These are phyloP conservation scores for Scutellaria minor DNA, from an alignment of 257 asterid species.

Conservation along the genomic window DNA sequence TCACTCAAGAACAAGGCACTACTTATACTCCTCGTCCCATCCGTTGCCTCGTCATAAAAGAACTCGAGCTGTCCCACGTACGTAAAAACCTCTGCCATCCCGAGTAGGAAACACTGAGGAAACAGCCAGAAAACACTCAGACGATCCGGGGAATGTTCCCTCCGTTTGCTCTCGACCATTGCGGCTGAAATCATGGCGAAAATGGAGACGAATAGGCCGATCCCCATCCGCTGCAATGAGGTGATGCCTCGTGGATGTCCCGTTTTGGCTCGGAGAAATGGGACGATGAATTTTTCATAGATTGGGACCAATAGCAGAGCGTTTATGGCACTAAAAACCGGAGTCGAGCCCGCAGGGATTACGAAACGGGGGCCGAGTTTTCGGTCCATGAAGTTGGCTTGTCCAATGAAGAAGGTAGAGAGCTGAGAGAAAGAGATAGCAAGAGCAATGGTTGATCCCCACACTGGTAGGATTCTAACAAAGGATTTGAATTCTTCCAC, in stretches of 20 bases:
- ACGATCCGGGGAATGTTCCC: constrained; percentile 17
- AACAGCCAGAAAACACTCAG: constrained; percentile 68
- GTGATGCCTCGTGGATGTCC: constrained; percentile 71
- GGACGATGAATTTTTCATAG: constrained; percentile 63
- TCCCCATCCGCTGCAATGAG: constrained; percentile 72
- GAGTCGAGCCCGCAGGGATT: constrained; percentile 67
- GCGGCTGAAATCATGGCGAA: constrained; percentile 76
- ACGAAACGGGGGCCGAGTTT: constrained; percentile 45
- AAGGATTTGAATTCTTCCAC: constrained; percentile 76
- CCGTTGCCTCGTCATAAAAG: constrained; percentile 76
- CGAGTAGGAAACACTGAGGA: constrained; percentile 70
- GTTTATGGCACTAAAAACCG: constrained; percentile 65
- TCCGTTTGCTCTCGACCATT: constrained; percentile 56
- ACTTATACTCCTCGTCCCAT: constrained; percentile 75
- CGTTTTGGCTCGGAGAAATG: constrained; percentile 56
- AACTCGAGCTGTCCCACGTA: constrained; percentile 85
- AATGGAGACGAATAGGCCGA: constrained; percentile 67
- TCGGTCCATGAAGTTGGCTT: constrained; percentile 55
- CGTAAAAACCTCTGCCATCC: constrained; percentile 74
- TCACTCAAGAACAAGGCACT: constrained; percentile 84
- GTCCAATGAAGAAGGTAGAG: constrained; percentile 71
- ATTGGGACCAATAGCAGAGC: constrained; percentile 68
- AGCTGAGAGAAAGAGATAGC: constrained; percentile 77
- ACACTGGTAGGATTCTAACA: constrained; percentile 59
- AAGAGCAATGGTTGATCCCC: constrained; percentile 80